Evolutionary conservation across 2,329 filamentous ascomycete genomes (phyloP).

Genomic region (Aspergillus cejpii): DNA sequence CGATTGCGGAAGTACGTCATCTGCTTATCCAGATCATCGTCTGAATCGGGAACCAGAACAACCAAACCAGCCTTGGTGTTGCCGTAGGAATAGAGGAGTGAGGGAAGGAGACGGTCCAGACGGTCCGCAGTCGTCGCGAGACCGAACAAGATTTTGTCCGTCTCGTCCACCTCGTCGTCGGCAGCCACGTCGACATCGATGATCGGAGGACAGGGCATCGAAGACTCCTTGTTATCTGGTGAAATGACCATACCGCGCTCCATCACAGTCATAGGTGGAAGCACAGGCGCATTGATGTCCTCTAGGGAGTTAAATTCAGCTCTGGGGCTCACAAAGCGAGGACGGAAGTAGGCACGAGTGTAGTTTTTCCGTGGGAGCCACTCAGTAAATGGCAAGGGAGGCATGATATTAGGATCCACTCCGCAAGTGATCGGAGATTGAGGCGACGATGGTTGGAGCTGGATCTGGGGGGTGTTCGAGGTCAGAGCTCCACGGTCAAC

Average conservation of each 20-base stretch:
- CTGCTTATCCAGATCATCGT: constrained; percentile 35
- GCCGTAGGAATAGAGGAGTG: constrained; percentile 40
- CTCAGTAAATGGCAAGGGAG: constrained; percentile 35
- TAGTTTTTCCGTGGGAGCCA: constrained; percentile 42
- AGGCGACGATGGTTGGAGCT: constrained; percentile 17
- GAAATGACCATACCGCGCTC: constrained; percentile 37
- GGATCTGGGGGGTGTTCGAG: constrained; percentile 18
- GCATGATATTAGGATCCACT: constrained; percentile 28
- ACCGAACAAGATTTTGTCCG: constrained; percentile 39
- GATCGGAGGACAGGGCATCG: constrained; percentile 35
- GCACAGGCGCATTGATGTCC: constrained; percentile 33
- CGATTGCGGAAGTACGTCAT: constrained; percentile 40
- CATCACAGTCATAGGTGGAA: constrained; percentile 35
- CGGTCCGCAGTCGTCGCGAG: constrained; percentile 41
- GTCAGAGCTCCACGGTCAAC: constrained; percentile 24
- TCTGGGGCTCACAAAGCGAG: constrained; percentile 31
- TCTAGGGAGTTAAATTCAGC: constrained; percentile 37
- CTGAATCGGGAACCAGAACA: constrained; percentile 38
- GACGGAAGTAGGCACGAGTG: constrained; percentile 39
- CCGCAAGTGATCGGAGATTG: constrained; percentile 26
- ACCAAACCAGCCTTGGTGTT: constrained; percentile 37
- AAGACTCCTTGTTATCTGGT: constrained; percentile 26
- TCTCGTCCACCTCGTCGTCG: constrained; percentile 36
- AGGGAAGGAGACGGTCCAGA: constrained; percentile 36
- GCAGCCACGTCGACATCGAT: constrained; percentile 38